These are phyloP conservation scores for Stagonosporopsis chrysanthemi DNA, from an alignment of 2,329 filamentous ascomycete species.

Conservation along the genomic window DNA sequence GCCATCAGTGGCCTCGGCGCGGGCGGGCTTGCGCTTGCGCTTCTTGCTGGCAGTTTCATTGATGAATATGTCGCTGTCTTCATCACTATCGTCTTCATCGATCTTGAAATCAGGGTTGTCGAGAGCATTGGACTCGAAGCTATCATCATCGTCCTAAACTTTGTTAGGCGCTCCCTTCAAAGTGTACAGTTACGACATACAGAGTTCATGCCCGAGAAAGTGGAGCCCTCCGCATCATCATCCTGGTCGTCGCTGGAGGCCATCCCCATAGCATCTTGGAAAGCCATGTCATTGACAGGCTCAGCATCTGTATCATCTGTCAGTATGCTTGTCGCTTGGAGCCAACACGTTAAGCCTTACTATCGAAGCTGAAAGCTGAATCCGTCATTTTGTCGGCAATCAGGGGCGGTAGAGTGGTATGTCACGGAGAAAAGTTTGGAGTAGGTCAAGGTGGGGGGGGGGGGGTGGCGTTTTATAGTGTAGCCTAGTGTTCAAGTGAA, in stretches of 20 bases:
- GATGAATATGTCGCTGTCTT: constrained; percentile 16
- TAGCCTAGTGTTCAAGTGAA: neutral
- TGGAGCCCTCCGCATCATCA: constrained; percentile 13
- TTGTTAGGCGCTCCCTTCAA: constrained; percentile 7
- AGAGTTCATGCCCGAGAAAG: constrained; percentile 1
- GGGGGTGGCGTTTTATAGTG: neutral
- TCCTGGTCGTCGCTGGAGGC: constrained; percentile 16
- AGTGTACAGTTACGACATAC: constrained; percentile 3
- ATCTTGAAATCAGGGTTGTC: constrained; percentile 11
- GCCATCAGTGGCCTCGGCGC: constrained; percentile 13
- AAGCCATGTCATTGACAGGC: constrained; percentile 10
- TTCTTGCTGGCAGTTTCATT: constrained; percentile 13
- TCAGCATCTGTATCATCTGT: constrained; percentile 18
- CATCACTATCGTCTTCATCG: constrained; percentile 18
- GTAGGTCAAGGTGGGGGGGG: neutral
- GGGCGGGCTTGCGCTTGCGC: constrained; percentile 25
- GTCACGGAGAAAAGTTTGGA: neutral
- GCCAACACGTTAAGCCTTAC: constrained; percentile 13
- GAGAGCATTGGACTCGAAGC: constrained; percentile 30
- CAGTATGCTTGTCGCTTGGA: neutral
- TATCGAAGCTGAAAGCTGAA: constrained; percentile 21
- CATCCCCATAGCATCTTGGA: constrained; percentile 18
- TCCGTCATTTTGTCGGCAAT: constrained; percentile 23
- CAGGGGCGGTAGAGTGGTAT: neutral
- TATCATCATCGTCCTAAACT: constrained; percentile 21